These are phyloP conservation scores for Annulohypoxylon nitens DNA, from an alignment of 495 filamentous ascomycete species.

Conservation along the genomic window DNA sequence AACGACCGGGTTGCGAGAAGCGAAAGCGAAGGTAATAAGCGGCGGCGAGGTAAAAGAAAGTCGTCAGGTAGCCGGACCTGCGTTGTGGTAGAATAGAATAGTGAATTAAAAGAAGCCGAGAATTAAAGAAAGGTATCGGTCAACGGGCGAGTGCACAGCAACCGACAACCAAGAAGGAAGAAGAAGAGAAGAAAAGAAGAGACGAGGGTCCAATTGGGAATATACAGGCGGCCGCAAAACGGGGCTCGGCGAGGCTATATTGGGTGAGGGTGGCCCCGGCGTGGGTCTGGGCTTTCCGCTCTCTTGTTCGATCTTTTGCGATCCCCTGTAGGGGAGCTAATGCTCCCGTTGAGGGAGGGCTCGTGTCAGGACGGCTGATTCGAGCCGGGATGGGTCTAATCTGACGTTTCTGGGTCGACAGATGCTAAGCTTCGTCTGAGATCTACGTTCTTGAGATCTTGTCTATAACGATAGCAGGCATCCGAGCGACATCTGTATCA, in stretches of 20 bases:
- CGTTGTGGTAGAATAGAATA: conserved; percentile 47
- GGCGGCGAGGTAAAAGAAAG: conserved; percentile 50
- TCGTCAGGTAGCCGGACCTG: conserved; percentile 64
- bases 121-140: conserved; percentile 63
- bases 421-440: conserved; percentile 54
- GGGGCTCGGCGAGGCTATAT: conserved; percentile 59
- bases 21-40: conserved; percentile 35
- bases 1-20: conserved; percentile 31
- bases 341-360: conserved; percentile 50
- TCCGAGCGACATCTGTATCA: conserved; percentile 58
- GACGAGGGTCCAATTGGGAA: conserved; percentile 48
- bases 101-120: conserved; percentile 49
- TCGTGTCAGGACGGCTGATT: conserved; percentile 57
- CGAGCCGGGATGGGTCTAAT: conserved; percentile 49
- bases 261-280: conserved; percentile 45
- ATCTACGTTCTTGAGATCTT: conserved; percentile 62
- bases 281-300: conserved; percentile 38
- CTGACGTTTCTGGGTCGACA: conserved; percentile 57
- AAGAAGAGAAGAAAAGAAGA: conserved; percentile 49
- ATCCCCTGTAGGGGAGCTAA: conserved; percentile 46
- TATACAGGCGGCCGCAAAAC: conserved; percentile 39
- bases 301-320: conserved; percentile 10
- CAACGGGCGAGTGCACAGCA: conserved; percentile 61
- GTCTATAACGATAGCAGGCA: conserved; percentile 63
- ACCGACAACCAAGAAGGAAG: conserved; percentile 52